Conservation (phyloP, 176 grass and related monocot genomes). For the Coix lacrymajobi region DNA sequence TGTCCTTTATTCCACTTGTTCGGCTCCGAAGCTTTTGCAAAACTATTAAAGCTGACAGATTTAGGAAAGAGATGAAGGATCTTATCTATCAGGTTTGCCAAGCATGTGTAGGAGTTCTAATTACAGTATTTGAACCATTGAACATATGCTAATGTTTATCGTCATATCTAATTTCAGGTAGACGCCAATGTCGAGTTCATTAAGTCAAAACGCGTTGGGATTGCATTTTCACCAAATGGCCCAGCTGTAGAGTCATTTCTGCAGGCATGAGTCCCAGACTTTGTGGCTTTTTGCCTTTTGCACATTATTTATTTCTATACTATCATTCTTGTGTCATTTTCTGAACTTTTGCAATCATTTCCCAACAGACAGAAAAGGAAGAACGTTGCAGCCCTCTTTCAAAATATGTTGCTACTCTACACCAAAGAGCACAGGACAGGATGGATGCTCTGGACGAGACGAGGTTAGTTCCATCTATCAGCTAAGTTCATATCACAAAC, state of each 20-base stretch:
- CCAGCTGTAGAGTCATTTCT: slow-evolving; percentile 69
- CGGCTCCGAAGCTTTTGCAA: slow-evolving; percentile 74
- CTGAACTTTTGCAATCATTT: slow-evolving; percentile 26
- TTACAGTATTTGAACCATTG: background rate
- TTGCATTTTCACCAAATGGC: slow-evolving; percentile 77
- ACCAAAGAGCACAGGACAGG: slow-evolving; percentile 58
- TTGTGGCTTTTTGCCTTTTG: background rate
- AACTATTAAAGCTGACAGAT: slow-evolving; percentile 78
- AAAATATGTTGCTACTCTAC: slow-evolving; percentile 59
- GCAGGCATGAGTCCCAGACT: slow-evolving; percentile 34
- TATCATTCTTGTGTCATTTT: background rate
- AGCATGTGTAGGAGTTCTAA: background rate
- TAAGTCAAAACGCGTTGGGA: slow-evolving; percentile 45
- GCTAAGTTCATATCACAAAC: background rate
- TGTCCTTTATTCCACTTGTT: slow-evolving; percentile 80
- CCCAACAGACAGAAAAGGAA: slow-evolving; percentile 69
- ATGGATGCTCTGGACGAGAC: slow-evolving; percentile 63
- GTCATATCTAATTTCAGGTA: slow-evolving; percentile 46
- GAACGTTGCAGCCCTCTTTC: slow-evolving; percentile 67
- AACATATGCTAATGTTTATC: slow-evolving; percentile 11
- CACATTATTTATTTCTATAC: slow-evolving; percentile 15
- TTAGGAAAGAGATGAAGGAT: slow-evolving; percentile 85
- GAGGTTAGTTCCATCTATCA: slow-evolving; percentile 43
- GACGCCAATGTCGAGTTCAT: slow-evolving; percentile 69
- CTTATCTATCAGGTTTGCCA: slow-evolving; percentile 75